phyloP scores from a whole-genome alignment of 805 yeast genomes.

The Saccharomycopsis olivae region DNA sequence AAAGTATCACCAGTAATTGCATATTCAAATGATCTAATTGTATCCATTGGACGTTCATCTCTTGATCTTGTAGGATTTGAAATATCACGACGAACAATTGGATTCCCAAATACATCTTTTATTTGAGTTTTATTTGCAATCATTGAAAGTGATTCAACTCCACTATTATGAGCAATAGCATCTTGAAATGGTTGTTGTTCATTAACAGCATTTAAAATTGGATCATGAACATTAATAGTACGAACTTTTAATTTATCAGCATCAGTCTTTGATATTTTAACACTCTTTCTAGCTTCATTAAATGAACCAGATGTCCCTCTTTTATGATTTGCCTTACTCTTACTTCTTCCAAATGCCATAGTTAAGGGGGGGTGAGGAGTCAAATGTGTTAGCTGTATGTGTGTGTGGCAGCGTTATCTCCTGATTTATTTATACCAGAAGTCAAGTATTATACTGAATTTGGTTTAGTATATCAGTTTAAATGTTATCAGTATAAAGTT shows the following conservation, averaged over 20 bases:
- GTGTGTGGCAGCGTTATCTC: too few relatives aligned
- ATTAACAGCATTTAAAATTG: constrained; percentile 83
- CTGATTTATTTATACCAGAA: too few relatives aligned
- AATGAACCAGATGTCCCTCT: neutral
- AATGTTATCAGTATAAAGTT: too few relatives aligned
- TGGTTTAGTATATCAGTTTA: too few relatives aligned
- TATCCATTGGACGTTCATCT: constrained; percentile 94
- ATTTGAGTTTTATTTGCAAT: constrained; percentile 41
- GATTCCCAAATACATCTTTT: constrained; percentile 79
- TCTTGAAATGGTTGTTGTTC: constrained; percentile 94
- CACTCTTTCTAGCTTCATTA: constrained; percentile 16
- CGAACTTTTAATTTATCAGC: constrained; percentile 48
- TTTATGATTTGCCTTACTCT: constrained; percentile 3
- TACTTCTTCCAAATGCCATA: constrained; percentile 12
- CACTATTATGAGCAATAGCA: constrained; percentile 19
- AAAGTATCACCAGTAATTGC: constrained; percentile 82
- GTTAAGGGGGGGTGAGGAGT: neutral
- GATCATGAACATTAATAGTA: constrained; percentile 48
- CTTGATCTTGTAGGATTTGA: constrained; percentile 90
- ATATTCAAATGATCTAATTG: constrained; percentile 87
- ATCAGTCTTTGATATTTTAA: constrained; percentile 40
- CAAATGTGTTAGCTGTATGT: too few relatives aligned
- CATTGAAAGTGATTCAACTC: constrained; percentile 2
- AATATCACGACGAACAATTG: constrained; percentile 68
- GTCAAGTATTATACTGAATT: too few relatives aligned